A percentile compares a stretch with the other conserved stretches of the same genome.
Evolutionary conservation across 768 basidiomycete genomes (phyloP).

Genomic region (Xanthoconium purpureum): DNA sequence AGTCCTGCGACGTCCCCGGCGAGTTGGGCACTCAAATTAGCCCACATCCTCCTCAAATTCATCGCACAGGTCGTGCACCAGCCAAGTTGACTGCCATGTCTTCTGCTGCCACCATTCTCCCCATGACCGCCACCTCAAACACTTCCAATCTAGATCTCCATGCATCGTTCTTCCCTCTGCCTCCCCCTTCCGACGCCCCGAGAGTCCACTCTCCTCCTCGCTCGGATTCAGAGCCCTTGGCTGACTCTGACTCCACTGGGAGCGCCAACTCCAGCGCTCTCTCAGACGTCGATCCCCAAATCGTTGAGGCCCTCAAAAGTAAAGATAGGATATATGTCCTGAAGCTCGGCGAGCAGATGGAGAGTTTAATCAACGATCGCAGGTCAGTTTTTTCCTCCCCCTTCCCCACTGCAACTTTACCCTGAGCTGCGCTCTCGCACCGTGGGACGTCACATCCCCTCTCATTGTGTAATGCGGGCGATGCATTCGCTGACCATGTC

Average conservation of each 20-base stretch:
- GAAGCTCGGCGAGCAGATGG: constrained; percentile 86
- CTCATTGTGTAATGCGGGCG: neutral
- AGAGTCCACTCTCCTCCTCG: constrained; percentile 15
- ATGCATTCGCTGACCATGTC: constrained; percentile 22
- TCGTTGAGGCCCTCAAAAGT: constrained; percentile 80
- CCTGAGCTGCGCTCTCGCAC: constrained; percentile 1
- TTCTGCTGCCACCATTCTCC: constrained; percentile 1
- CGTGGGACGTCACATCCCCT: neutral
- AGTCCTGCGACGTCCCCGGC: neutral
- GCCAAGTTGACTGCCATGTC: constrained; percentile 12
- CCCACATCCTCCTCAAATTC: constrained; percentile 1
- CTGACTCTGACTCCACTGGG: constrained; percentile 28
- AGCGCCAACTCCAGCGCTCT: constrained; percentile 22
- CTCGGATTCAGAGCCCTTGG: constrained; percentile 29
- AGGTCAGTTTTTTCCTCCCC: constrained; percentile 45
- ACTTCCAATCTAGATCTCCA: constrained; percentile 12
- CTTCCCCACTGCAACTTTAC: neutral
- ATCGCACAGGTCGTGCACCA: constrained; percentile 5
- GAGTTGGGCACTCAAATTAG: constrained; percentile 3
- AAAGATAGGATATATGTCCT: constrained; percentile 87
- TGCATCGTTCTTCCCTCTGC: constrained; percentile 1
- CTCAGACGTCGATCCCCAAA: constrained; percentile 69
- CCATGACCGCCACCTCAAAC: constrained; percentile 13
- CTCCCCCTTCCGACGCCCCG: constrained; percentile 13
- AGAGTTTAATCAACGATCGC: constrained; percentile 70